Evolutionary conservation across 768 basidiomycete genomes (phyloP).

Genomic region (Strobilomyces dryophilus): DNA sequence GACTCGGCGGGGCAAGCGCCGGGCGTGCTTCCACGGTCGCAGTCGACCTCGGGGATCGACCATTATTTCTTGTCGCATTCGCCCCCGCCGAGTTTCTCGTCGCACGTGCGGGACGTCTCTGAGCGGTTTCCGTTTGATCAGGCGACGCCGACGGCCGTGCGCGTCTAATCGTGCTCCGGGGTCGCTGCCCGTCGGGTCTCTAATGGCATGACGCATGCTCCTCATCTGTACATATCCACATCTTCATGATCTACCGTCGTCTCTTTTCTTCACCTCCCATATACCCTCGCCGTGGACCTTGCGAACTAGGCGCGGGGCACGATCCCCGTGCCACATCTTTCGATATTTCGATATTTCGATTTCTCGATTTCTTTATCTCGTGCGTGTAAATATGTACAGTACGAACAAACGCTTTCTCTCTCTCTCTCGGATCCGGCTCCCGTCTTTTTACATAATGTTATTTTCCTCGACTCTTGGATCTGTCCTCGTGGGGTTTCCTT

Average conservation of each 20-base stretch:
- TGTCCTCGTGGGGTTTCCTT: background rate
- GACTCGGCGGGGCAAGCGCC: conserved; percentile 33
- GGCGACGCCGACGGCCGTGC: conserved; percentile 25
- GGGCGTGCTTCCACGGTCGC: conserved; percentile 35
- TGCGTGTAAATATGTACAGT: conserved; percentile 11
- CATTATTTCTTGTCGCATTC: conserved; percentile 39
- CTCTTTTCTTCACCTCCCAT: too few relatives aligned
- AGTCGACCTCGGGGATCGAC: conserved; percentile 54
- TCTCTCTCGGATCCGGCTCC: background rate
- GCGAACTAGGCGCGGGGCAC: background rate
- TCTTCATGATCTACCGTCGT: too few relatives aligned
- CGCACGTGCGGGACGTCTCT: conserved; percentile 17
- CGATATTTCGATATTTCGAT: background rate
- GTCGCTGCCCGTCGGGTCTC: background rate
- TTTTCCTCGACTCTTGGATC: background rate
- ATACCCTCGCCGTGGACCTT: too few relatives aligned
- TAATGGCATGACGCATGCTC: background rate
- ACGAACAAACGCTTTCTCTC: background rate
- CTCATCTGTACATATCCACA: background rate
- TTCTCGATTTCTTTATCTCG: background rate
- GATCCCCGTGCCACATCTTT: background rate
- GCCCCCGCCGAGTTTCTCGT: conserved; percentile 28
- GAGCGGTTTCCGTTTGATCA: conserved; percentile 25
- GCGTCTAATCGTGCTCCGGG: conserved; percentile 8
- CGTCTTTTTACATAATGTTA: background rate